Evolutionary conservation across 1,284 basidiomycete species (phyloP).

Genomic region (Ustilago sp.): DNA sequence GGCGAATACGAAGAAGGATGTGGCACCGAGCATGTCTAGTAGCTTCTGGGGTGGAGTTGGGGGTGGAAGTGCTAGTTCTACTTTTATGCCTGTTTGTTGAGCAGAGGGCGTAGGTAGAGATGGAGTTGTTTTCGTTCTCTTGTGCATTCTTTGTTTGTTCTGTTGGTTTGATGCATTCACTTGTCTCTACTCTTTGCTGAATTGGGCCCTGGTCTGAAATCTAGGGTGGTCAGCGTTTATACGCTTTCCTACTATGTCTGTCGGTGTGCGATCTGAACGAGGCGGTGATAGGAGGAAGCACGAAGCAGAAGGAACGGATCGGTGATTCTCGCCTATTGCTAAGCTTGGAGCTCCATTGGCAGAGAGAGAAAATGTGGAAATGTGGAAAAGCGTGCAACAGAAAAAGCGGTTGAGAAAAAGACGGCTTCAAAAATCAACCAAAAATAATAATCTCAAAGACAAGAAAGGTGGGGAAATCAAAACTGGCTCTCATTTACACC

Average conservation of each 20-base stretch:
- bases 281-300: too few relatives aligned
- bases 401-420: not conserved
- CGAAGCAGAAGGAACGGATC: too few relatives aligned
- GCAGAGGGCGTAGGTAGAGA: not conserved
- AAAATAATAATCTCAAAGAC: not conserved
- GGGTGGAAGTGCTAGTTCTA: constrained; percentile 23
- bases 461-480: too few relatives aligned
- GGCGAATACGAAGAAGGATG: constrained; percentile 59
- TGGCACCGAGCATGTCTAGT: constrained; percentile 24
- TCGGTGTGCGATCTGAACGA: too few relatives aligned
- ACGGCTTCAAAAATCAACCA: not conserved
- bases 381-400: too few relatives aligned
- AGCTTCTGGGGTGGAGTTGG: constrained; percentile 58
- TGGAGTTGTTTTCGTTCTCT: not conserved
- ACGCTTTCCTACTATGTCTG: too few relatives aligned
- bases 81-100: constrained; percentile 53
- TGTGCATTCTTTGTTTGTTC: constrained; percentile 8
- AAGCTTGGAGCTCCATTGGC: too few relatives aligned
- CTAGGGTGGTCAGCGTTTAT: too few relatives aligned
- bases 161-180: constrained; percentile 1
- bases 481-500: too few relatives aligned
- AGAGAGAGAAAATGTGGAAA: too few relatives aligned
- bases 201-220: too few relatives aligned
- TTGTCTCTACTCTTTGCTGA: not conserved
- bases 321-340: too few relatives aligned